Evolutionary conservation across 148 eudicot species (phyloP).

Genomic region (Rheum nobile): DNA sequence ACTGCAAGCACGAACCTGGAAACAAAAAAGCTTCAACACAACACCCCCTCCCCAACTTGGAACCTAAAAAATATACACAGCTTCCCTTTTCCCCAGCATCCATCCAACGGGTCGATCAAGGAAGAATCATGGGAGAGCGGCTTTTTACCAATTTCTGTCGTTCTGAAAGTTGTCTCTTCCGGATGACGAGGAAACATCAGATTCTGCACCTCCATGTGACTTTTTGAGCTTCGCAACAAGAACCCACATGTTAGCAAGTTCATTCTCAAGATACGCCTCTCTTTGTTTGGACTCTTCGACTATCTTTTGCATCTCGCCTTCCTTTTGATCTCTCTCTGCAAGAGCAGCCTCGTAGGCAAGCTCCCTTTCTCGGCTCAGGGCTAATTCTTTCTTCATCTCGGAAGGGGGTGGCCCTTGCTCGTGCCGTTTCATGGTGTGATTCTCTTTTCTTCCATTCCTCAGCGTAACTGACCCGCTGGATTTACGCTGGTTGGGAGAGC

Average conservation of each 20-base stretch:
- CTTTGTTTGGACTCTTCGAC: constrained; percentile 85
- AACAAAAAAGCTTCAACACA: not conserved
- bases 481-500: constrained; percentile 48
- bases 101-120: not conserved
- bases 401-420: constrained; percentile 45
- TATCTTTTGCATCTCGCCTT: constrained; percentile 52
- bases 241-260: constrained; percentile 98
- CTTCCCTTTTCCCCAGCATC: not conserved
- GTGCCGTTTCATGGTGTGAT: constrained; percentile 31
- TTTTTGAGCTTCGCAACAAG: constrained; percentile 86
- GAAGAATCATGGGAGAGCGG: not conserved
- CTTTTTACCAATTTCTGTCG: not conserved
- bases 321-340: constrained; percentile 57
- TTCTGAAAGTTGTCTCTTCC: not conserved
- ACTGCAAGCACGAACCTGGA: not conserved
- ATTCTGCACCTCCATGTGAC: constrained; percentile 52
- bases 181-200: constrained; percentile 32
- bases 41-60: not conserved
- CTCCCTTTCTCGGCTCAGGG: constrained; percentile 66
- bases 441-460: constrained; percentile 63
- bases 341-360: constrained; percentile 64
- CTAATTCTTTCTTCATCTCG: constrained; percentile 69
- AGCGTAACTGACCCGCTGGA: constrained; percentile 26
- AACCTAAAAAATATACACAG: not conserved
- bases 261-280: constrained; percentile 93